Base-by-base conservation (phyloP, 139 green algal species). In the Volvox africanus region DNA sequence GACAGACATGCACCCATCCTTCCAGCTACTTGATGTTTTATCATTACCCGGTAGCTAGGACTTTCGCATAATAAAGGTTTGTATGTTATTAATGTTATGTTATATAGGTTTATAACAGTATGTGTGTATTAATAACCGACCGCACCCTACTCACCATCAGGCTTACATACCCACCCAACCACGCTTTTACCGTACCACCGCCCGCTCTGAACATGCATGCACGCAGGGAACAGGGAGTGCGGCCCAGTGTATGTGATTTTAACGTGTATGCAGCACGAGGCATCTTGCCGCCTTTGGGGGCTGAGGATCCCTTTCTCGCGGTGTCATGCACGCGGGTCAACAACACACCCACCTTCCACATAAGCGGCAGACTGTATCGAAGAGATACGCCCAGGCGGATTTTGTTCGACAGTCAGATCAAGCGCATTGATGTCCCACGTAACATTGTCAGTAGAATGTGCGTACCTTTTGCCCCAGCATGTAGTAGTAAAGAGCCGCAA, bases 161-260 rank as follows among this genome's bases (percentile, higher is more conserved):
- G 5, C 44, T 55, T 9, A 55, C 5, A 9, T 55, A 9, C 44
- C 44, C 44, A 55, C 5, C n/a, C 44, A 55, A 9, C 44, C 44
- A 55, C 44, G 44, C 44, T 55, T 55, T 55, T 55, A 55, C 9
- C 44, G 9, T 55, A 9, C 44, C 44, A 9, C 44, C 44, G 44
- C 5, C 44, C 9, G 44, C 5, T 55, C 44, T 5, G 44, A 55
- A 5, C 44, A 5, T 55, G n/a, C 44, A 55, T 55, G 44, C 44
- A 55, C 9, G 44, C 44, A 55, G 44, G 44, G 65, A 12, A 30
- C 65, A 11, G 3, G 78, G 22, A 20, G 0, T 18, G 26, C 67
- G 83, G 2, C 83, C 83, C 19, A 88, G 83, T 37, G 67, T 88
- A 18, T 88, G 83, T 37, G 83, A 88, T 37, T 88, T 88, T 37